A percentile compares a stretch with the other conserved stretches of the same genome.
Conservation (phyloP, 306 rosid species). For the Quillaja saponaria region DNA sequence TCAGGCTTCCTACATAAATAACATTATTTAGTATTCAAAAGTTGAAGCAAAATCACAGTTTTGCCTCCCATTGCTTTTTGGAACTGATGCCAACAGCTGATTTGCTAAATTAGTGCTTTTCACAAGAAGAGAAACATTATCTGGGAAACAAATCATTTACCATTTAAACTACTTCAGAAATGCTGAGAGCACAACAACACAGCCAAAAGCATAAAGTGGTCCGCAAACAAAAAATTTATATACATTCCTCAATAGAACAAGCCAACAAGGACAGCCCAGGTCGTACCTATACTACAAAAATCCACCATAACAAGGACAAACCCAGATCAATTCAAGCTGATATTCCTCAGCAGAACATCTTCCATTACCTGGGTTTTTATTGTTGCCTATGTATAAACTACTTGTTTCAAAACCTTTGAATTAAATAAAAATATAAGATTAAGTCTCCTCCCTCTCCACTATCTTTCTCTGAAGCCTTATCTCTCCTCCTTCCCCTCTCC, state of each 20-base stretch:
- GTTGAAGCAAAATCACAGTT: constrained; percentile 8
- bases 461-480: too few relatives aligned
- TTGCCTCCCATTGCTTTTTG: constrained; percentile 5
- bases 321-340: constrained; percentile 28
- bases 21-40: background rate
- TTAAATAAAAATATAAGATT: too few relatives aligned
- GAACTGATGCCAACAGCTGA: constrained; percentile 18
- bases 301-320: constrained; percentile 6
- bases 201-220: constrained; percentile 15
- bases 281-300: constrained; percentile 18
- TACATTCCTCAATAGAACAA: constrained; percentile 2
- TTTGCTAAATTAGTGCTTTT: background rate
- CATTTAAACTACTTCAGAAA: constrained; percentile 18
- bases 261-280: background rate
- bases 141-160: constrained; percentile 5
- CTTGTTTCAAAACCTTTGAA: constrained; percentile 1
- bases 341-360: constrained; percentile 17
- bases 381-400: too few relatives aligned
- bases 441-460: too few relatives aligned
- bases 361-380: constrained; percentile 15
- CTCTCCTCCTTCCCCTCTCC: too few relatives aligned
- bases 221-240: constrained; percentile 19
- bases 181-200: constrained; percentile 5
- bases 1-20: constrained; percentile 12
- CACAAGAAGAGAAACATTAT: background rate